Conservation (phyloP, 2,329 filamentous ascomycete genomes). For the Apiospora pterosperma region DNA sequence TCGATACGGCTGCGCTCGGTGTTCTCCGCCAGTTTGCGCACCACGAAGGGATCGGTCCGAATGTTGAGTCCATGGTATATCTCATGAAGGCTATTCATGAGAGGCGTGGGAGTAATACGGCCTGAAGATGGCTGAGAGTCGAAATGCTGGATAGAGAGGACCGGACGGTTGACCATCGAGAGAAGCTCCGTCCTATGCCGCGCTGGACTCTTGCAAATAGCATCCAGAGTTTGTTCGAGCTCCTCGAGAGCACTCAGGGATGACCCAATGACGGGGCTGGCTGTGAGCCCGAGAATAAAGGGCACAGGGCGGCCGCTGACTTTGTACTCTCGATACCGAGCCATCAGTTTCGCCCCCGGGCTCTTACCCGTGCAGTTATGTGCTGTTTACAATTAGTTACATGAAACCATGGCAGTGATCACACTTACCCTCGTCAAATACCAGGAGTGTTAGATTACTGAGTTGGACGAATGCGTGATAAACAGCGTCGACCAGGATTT, state of each 20-base stretch:
- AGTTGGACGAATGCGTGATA: constrained; percentile 71
- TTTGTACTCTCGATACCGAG: constrained; percentile 61
- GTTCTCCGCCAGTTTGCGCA: constrained; percentile 39
- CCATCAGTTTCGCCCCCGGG: constrained; percentile 67
- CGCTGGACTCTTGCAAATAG: constrained; percentile 66
- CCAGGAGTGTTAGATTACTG: constrained; percentile 59
- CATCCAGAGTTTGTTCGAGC: constrained; percentile 69
- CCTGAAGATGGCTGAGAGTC: background rate
- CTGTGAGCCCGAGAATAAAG: constrained; percentile 73
- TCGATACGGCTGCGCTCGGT: constrained; percentile 36
- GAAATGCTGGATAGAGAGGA: constrained; percentile 39
- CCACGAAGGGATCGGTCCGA: constrained; percentile 57
- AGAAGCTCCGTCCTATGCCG: constrained; percentile 67
- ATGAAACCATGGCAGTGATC: background rate
- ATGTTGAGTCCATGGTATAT: constrained; percentile 49
- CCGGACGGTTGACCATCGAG: constrained; percentile 64
- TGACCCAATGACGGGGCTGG: constrained; percentile 69
- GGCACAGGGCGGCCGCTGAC: constrained; percentile 44
- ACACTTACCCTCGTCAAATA: constrained; percentile 76
- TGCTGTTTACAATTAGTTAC: constrained; percentile 41
- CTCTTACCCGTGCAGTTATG: constrained; percentile 69
- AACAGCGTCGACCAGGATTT: constrained; percentile 71
- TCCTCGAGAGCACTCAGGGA: constrained; percentile 50
- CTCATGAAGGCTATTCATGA: constrained; percentile 40
- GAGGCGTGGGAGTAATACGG: constrained; percentile 18